Evolutionary conservation across 805 yeast species (phyloP), one percentile per base, ranked within the genome.

Genomic region (Candida ovalis): DNA sequence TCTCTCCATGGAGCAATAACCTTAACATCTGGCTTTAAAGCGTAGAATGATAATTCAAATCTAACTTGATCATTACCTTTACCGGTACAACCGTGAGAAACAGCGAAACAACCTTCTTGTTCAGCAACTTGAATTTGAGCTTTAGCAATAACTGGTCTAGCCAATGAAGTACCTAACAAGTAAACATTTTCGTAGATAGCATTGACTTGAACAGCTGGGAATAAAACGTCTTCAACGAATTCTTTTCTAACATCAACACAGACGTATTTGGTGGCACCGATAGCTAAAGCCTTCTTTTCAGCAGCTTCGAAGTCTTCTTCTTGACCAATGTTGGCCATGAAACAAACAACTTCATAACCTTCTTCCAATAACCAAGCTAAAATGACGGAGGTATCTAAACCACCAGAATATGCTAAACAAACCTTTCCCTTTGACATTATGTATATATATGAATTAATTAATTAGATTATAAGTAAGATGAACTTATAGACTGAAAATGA

Each of bases 1-100:
- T 87, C 88, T 81, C 99, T 88, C 99, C 99, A 94, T 70, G 99
- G 99, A 40, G 99, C 97, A 74, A 94, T 92, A 60, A 89, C 96
- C 67, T 80, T 76, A 60, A 94, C 96, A 66, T 91, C 98, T 39
- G 99, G 99, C 76, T 94, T 91, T 71, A 94, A 81, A 33, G 98
- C 99, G 72, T 94, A 94, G 80, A 94, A 94, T 8, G 96, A 85
- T 53, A 94, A 78, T 75, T 94, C 99, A 69, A 94, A 94, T 74
- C 99, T 86, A 57, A 94, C 97, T 76, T 94, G 99, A 73, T 94
- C 99, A 70, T 94, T 94, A 75, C 99, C 99, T 77, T 94, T 94
- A 76, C 99, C 99, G 59, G 99, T 94, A 76, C 99, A 94, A 56
- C 99, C 99, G 72, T 94, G 99, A 43, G 96, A 83, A 43, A 94